Evolutionary conservation across 2,329 filamentous ascomycete species (phyloP), one percentile per base, ranked within the genome.

Genomic region (Lasiodiplodia hormozganensis): DNA sequence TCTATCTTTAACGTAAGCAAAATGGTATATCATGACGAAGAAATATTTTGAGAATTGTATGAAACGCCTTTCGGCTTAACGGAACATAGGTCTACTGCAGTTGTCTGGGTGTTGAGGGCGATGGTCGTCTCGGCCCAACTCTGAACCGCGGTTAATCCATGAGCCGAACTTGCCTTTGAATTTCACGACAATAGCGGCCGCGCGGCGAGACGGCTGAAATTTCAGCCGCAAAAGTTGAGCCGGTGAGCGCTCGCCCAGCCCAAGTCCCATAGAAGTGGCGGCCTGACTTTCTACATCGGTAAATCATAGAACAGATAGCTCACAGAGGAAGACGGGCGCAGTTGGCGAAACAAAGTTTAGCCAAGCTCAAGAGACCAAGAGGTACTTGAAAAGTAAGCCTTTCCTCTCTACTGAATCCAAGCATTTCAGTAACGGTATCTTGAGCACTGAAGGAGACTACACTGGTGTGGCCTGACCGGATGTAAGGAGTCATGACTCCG

Each of bases 111-210:
- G 40, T 43, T 43, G 40, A 43, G 40, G 14, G 40, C 16, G 6
- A 43, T 18, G 16, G 43, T 10, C 16, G 14, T 10, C 0, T 31
- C 28, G 53, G 53, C 28, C 8, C 53, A 56, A 36, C 53, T 56
- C 53, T 56, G 31, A 34, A 34, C 31, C 28, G 53, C 53, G 53
- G 53, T 16, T 56, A 56, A 56, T 56, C 28, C 25, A 56, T 56
- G 25, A n/a, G 16, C 53, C 53, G 28, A 31, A 18, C 11, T 28
- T 7, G 14, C n/a, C 53, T 16, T 54, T 23, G 25, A 7, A 10
- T 25, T 38, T 53, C 51, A 53, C 51, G 21, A 28, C 12, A 21
- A 25, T 53, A 12, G 14, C 51, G 8, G 21, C 51, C 31, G 31
- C 31, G 31, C 31, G 31, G 43, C 43, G 6, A 47, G 18, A 10